phyloP scores from a whole-genome alignment of 345 rosid genomes.

The Rhodamnia rubescens region DNA sequence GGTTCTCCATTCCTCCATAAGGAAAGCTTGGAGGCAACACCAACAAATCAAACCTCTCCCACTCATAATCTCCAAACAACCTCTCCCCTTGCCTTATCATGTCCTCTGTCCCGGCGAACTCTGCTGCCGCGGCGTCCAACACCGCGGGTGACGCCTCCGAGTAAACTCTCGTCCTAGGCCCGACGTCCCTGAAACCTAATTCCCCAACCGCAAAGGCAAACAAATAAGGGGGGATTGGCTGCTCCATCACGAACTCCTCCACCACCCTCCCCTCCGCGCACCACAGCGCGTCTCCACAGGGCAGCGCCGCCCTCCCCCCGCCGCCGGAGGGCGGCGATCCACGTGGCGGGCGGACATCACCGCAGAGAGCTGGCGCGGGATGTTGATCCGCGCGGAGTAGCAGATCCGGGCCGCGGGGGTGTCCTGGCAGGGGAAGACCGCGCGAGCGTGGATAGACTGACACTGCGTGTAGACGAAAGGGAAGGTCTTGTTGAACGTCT shows the following conservation, averaged over 20 bases:
- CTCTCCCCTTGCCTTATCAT: conserved; percentile 79
- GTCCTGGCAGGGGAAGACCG: conserved; percentile 94
- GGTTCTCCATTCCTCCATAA: conserved; percentile 92
- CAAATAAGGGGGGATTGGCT: conserved; percentile 84
- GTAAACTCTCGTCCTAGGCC: conserved; percentile 79
- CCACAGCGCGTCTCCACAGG: conserved; percentile 33
- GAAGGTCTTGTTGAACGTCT: conserved; percentile 52
- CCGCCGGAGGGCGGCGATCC: conserved; percentile 45
- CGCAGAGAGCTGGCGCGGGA: conserved; percentile 56
- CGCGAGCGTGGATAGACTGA: conserved; percentile 78
- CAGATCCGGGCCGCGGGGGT: conserved; percentile 78
- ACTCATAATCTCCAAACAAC: conserved; percentile 68
- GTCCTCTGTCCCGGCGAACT: conserved; percentile 88
- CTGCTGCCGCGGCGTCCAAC: conserved; percentile 66
- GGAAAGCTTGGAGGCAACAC: conserved; percentile 94
- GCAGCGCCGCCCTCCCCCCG: conserved; percentile 24
- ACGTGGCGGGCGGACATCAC: conserved; percentile 82
- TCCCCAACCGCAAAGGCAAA: conserved; percentile 92
- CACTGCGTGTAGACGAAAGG: conserved; percentile 90
- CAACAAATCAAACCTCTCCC: conserved; percentile 84
- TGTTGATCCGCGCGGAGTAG: conserved; percentile 52
- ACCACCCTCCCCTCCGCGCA: conserved; percentile 59
- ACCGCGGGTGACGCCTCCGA: conserved; percentile 44
- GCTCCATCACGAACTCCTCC: conserved; percentile 84
- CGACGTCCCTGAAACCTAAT: conserved; percentile 68